Base-by-base conservation (phyloP, 352 stramenopile species). In the Pythium monospermum region DNA sequence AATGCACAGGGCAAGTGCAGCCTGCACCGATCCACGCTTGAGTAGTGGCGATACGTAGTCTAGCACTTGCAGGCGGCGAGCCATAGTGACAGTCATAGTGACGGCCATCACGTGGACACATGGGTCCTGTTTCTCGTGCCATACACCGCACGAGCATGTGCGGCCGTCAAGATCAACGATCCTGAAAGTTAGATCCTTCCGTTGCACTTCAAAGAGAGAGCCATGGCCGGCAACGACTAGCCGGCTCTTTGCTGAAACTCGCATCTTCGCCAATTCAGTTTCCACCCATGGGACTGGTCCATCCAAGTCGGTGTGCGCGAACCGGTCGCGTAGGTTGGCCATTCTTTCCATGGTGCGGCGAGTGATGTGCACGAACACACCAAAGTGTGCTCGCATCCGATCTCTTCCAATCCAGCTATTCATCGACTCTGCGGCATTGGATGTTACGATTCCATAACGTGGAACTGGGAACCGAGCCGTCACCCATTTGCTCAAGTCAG, bases 371-470 rank as follows among this genome's bases (percentile, higher is more conserved):
- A 50, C 28, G 30, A 39, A 39, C 6, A 50, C 43, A 4, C 28
- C 43, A 15, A 50, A 40, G 28, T 50, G 43, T 12, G 43, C 15
- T 2, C 37, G 6, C 5, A 7, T 1, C 2, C 36, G 7, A 8
- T 55, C 48, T 4, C 47, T 37, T 19, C 16, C 49, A 19, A 56
- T 56, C 10, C 13, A 40, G 30, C 49, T 56, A 39, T 56, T 56
- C 49, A 42, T 49, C 1, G 49, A 42, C 22, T 56, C 49, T 6
- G 49, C 49, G 3, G 23, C 49, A 11, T 49, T 49, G 5, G 39
- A 57, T 11, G 49, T 57, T 5, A 49, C 38, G 12, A 56, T 56
- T 15, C 49, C 49, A 21, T 36, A 56, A 1, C 49, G 16, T 12
- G 49, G 38, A 2, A 26, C 49, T 7, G 49, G 38, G 19, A 56